phyloP scores from a whole-genome alignment of 2,329 filamentous ascomycete species.

The Diaporthe capsici region DNA sequence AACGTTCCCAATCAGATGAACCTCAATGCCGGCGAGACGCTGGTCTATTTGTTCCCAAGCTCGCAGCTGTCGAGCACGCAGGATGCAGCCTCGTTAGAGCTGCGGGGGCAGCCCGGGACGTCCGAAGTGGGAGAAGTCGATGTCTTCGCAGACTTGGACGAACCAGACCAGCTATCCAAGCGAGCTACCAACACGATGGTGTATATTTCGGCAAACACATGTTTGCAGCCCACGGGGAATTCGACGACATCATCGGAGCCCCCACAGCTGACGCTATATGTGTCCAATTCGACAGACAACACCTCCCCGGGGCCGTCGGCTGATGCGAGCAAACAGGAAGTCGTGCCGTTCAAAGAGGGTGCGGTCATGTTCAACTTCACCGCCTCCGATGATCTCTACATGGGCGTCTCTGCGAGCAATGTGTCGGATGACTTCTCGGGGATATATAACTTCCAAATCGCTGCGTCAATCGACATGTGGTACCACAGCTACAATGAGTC shows the following conservation, averaged over 20 bases:
- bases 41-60: slow-evolving; percentile 75
- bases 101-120: slow-evolving; percentile 28
- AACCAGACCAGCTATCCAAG: slow-evolving; percentile 40
- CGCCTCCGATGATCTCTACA: slow-evolving; percentile 77
- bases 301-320: slow-evolving; percentile 75
- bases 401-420: slow-evolving; percentile 81
- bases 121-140: slow-evolving; percentile 42
- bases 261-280: slow-evolving; percentile 83
- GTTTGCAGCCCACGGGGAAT: slow-evolving; percentile 77
- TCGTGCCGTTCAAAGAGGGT: slow-evolving; percentile 73
- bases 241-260: slow-evolving; percentile 62
- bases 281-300: slow-evolving; percentile 77
- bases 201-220: slow-evolving; percentile 90
- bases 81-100: slow-evolving; percentile 36
- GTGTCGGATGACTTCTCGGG: slow-evolving; percentile 73
- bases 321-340: slow-evolving; percentile 59
- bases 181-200: slow-evolving; percentile 63
- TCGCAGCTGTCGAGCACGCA: slow-evolving; percentile 63
- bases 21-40: slow-evolving; percentile 72
- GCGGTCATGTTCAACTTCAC: slow-evolving; percentile 76
- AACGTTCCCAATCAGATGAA: slow-evolving; percentile 74
- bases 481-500: slow-evolving; percentile 77
- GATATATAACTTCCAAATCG: slow-evolving; percentile 84
- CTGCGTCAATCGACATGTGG: slow-evolving; percentile 82
- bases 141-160: slow-evolving; percentile 39